A percentile compares a stretch with the other conserved stretches of the same genome.
phyloP scores from a whole-genome alignment of 1,284 basidiomycete genomes.

The Athelia psychrophila region DNA sequence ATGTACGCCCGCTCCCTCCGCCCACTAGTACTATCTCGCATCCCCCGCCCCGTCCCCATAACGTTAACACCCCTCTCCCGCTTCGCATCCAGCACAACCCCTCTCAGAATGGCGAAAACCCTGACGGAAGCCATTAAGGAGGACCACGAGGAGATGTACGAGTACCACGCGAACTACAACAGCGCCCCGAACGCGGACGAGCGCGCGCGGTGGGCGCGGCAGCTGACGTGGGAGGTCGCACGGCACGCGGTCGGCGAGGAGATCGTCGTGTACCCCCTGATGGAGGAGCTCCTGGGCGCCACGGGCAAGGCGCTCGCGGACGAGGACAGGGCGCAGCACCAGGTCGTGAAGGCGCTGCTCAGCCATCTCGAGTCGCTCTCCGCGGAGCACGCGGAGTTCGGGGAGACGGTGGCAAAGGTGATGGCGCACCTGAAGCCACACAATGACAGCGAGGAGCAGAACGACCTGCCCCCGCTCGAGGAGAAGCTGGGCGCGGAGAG shows the following conservation, averaged over 20 bases:
- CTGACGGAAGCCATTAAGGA: constrained; percentile 41
- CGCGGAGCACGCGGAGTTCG: constrained; percentile 31
- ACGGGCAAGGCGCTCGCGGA: constrained; percentile 53
- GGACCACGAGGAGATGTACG: constrained; percentile 52
- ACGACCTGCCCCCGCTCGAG: constrained; percentile 55
- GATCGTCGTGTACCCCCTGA: constrained; percentile 63
- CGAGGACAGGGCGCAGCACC: constrained; percentile 58
- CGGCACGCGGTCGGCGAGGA: constrained; percentile 66
- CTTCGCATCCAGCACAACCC: no score
- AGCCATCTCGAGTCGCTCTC: constrained; percentile 42
- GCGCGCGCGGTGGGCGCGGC: constrained; percentile 53
- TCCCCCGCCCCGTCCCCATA: no score
- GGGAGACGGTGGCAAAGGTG: constrained; percentile 36
- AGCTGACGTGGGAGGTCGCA: constrained; percentile 59
- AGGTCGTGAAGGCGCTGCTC: constrained; percentile 50
- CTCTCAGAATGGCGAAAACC: constrained; percentile 6
- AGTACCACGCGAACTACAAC: constrained; percentile 53
- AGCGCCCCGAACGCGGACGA: constrained; percentile 38
- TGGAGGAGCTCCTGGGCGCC: constrained; percentile 58
- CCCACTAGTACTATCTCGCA: no score
- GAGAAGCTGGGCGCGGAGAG: constrained; percentile 38
- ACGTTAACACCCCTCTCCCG: no score
- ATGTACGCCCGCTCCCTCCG: no score
- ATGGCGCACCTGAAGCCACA: constrained; percentile 49
- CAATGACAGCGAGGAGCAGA: constrained; percentile 53